Evolutionary conservation across 78 protist species (phyloP), one percentile per base, ranked within the genome.

Genomic region (Dictyostelium capitatum): DNA sequence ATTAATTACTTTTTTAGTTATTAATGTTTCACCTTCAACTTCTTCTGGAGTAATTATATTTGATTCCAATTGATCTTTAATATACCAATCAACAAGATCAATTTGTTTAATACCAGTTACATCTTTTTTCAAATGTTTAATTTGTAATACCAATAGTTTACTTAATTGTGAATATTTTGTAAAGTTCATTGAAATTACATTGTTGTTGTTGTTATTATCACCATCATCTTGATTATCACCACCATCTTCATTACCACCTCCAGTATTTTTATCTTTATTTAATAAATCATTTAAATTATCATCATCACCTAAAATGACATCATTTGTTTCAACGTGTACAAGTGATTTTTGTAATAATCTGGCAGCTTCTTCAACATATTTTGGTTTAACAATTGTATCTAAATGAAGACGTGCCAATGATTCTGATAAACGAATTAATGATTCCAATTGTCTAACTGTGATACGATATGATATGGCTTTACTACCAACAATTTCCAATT

Each of bases 381-480:
- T 25, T 19, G 80, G 74, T 70, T 11, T 3, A 32, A 84, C 80
- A 15, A 50, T 25, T 9, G 17, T 46, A 14, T 89, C 90, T 2
- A 81, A 54, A 79, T 97, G 70, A 37, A 98, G 37, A 9, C 96
- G 97, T 20, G 99, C 99, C 19, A 81, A 41, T 9, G 99, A 99
- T 83, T 98, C 99, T 9, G 96, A 67, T 20, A 99, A 80, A 15
- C 99, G 95, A 43, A 99, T 90, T 83, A 99, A 25, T 30, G 99
- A 96, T 95, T 99, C 99, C 28, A 99, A 92, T 93, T 99, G 99
- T 32, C 99, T 96, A 17, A 98, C 99, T 0, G 99, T 99, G 69
- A 99, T 95, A 57, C 99, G 91, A 77, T 87, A 97, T 17, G 96
- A 30, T 20, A 80, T 56, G 32, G 25, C 54, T 53, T 54, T 73